Base-by-base conservation (phyloP, 2,329 filamentous ascomycete genomes). In the Colletotrichum tropicale region DNA sequence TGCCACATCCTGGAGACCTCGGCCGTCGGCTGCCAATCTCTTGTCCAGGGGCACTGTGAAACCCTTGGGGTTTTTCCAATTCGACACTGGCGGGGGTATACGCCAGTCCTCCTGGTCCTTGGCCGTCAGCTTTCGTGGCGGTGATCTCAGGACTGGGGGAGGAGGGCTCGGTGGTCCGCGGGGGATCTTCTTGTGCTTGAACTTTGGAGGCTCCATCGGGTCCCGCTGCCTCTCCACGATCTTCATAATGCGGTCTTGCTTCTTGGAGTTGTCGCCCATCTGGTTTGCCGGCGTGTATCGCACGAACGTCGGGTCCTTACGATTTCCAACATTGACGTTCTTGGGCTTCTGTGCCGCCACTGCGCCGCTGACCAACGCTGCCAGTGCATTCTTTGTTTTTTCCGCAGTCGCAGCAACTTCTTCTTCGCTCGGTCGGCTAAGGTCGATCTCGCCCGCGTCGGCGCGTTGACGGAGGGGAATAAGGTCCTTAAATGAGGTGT, bases 1-100 rank as follows among this genome's bases (percentile, higher is more conserved):
- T 8, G 95, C 94, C 56, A 98, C 93, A 83, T 99, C 97, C 84
- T 98, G 96, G 77, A 99, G 84, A 1, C 95, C 95, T 81, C 97
- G 91, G 15, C 97, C 97, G 84, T 98, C 96, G 10, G 97, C 96
- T 21, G 97, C 97, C 79, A 99, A 87, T 82, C 97, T 93, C 88
- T 99, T 99, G 84, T 99, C 97, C 67, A 99, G 85, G 0, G 97
- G 95, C 1, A 99, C 95, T 0, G 97, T 99, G 82, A 98, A 99
- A 81, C 97, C 97, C 87, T 98, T 98, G 1, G 96, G 95, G 84
- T 99, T 99, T 91, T 99, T 99, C 97, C 97, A 99, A 85, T 98
- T 98, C 24, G 95, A 98, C 3, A 99, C 93, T 0, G 96, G 95
- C 4, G 96, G 96, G 0, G 89, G 90, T 55, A 92, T 98, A 81